Base-by-base conservation (phyloP, 2,329 filamentous ascomycete species). In the Endothia cerciana region DNA sequence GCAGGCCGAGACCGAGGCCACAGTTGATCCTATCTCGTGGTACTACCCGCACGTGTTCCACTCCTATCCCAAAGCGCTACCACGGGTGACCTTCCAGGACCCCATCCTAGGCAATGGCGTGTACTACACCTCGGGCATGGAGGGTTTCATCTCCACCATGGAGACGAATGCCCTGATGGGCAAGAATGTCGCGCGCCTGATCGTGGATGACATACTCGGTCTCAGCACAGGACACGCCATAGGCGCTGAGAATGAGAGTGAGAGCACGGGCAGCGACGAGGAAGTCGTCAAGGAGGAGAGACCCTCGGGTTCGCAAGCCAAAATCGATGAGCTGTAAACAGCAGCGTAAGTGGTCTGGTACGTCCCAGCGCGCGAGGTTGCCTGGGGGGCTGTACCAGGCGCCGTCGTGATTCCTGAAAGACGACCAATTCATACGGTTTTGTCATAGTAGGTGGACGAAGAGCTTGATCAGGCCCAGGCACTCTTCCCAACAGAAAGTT, bases 111-210 rank as follows among this genome's bases (percentile, higher is more conserved):
- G 87, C 5, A 77, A 84, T 7, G 86, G 87, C 0, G 73, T 94
- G 17, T 95, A 88, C 77, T 91, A 91, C 74, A 90, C 88, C 0
- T 88, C 87, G 13, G 88, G 87, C 2, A 96, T 98, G 53, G 94
- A 98, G 79, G 90, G 90, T 71, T 97, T 99, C 75, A 96, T 98
- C 71, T 95, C 91, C 11, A 97, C 93, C 0, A 98, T 99, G 95
- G 95, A 99, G 82, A 97, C 95, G 7, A 97, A 89, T 75, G 91
- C 92, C 1, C 78, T 98, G 71, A 95, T 95, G 88, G 95, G 95
- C 0, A 92, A 86, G 85, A 95, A 95, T 74, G 89, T 95, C 25
- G 92, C 92, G 10, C 84, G 83, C 69, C 78, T 95, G 63, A 82
- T 94, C 56, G 82, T 88, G 0, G 86, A 94, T 72, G 85, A 86